These are phyloP conservation scores for Plectosphaerella plurivora DNA, from an alignment of 2,329 filamentous ascomycete species.

Conservation along the genomic window DNA sequence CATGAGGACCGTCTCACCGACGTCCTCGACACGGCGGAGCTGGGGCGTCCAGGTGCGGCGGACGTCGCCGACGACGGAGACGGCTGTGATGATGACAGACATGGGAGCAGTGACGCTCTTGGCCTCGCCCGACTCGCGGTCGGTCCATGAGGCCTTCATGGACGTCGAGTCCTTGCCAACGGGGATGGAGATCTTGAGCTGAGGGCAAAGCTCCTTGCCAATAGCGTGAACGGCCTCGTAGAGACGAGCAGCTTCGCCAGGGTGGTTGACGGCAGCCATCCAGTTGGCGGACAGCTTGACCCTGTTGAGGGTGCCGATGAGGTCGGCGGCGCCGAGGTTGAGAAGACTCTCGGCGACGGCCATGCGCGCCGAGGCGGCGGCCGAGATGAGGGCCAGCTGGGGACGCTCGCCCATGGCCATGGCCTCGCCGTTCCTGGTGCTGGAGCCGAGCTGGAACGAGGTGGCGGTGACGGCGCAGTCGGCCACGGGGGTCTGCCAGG, in stretches of 20 bases:
- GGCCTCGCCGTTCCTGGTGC: conserved; percentile 80
- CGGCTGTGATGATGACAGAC: conserved; percentile 86
- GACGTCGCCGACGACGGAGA: conserved; percentile 77
- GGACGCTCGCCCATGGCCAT: conserved; percentile 97
- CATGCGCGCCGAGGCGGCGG: conserved; percentile 91
- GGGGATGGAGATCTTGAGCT: conserved; percentile 87
- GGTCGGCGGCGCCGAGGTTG: conserved; percentile 79
- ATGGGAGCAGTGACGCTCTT: conserved; percentile 91
- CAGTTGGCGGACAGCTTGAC: conserved; percentile 94
- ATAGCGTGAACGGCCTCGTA: conserved; percentile 94
- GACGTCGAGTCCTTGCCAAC: conserved; percentile 98
- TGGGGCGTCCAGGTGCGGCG: conserved; percentile 92
- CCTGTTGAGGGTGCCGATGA: conserved; percentile 67
- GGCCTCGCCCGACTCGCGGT: conserved; percentile 56
- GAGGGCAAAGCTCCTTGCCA: conserved; percentile 85
- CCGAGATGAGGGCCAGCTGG: conserved; percentile 80
- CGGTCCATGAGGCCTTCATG: conserved; percentile 97
- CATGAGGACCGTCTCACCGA: conserved; percentile 82
- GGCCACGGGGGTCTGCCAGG: conserved; percentile 91
- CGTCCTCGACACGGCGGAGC: conserved; percentile 75
- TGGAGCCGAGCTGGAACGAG: conserved; percentile 61
- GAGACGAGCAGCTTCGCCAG: conserved; percentile 85
- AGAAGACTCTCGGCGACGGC: conserved; percentile 89
- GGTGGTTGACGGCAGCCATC: conserved; percentile 96
- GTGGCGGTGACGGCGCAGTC: conserved; percentile 92